Base-by-base conservation (phyloP, 2,329 filamentous ascomycete genomes). In the Metarhizium brunneum region DNA sequence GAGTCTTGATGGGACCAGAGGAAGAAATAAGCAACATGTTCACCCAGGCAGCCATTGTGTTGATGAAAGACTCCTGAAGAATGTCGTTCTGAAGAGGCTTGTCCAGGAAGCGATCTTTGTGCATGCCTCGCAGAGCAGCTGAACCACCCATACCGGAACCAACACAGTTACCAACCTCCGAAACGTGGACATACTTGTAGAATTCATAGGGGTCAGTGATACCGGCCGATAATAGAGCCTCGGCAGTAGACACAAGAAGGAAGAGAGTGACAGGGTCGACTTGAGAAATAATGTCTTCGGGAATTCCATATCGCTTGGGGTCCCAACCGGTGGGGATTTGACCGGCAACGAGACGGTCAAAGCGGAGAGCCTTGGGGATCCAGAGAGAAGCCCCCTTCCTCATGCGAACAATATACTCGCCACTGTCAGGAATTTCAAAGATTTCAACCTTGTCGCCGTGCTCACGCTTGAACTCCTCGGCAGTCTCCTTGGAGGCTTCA, bases 131-230 rank as follows among this genome's bases (percentile, higher is more conserved):
- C 61, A 99, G 82, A 65, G 94, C 94, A 65, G 84, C 84, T 58
- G 91, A 88, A 75, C 94, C 95, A 81, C 94, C 94, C 78, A 99
- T 96, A 80, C 95, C 94, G 36, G 95, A 99, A 73, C 94, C 94
- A 63, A 99, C 86, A 69, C 92, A 97, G 81, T 99, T 99, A 72
- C 94, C 94, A 53, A 99, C 89, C 69, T 99, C 90, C 7, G 94
- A 97, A 58, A 99, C 85, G 72, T 99, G 94, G 60, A 99, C 92
- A 67, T 99, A 99, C 79, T 97, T 92, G 83, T 99, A 99, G 77
- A 99, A 97, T 76, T 99, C 94, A 69, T 97, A 99, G 20, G 94
- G 95, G 69, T 99, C 95, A 30, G 94, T 97, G 71, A 99, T 92
- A 85, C 94, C 94, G 60, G 90, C 87, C 35, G 90, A 87, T 53